Evolutionary conservation across 192 early-diverging fungal species (phyloP).

Genomic region (Chytriomyces sp.): DNA sequence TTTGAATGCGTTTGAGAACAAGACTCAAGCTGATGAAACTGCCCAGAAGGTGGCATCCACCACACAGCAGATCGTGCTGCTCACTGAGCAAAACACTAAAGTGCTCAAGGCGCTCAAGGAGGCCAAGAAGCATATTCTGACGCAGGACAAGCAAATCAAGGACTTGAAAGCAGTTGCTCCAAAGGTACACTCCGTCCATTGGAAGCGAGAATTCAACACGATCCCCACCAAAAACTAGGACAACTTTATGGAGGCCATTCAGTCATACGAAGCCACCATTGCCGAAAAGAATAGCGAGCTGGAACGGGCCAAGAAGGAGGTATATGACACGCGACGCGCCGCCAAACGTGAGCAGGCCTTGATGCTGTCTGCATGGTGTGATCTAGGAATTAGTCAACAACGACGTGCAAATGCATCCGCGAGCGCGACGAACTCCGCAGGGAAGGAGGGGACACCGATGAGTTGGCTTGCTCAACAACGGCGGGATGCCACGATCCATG

Average conservation of each 20-base stretch:
- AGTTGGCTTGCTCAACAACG: constrained; percentile 78
- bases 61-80: constrained; percentile 47
- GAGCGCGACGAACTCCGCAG: constrained; percentile 11
- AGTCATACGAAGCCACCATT: constrained; percentile 35
- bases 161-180: constrained; percentile 30
- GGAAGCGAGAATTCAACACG: too few species aligned
- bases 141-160: constrained; percentile 51
- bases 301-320: constrained; percentile 55
- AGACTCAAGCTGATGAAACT: constrained; percentile 45
- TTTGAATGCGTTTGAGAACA: constrained; percentile 50
- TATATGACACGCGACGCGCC: constrained; percentile 71
- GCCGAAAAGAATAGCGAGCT: constrained; percentile 43
- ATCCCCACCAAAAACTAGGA: too few species aligned
- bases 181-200: constrained; percentile 22
- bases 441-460: constrained; percentile 43
- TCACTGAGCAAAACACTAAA: constrained; percentile 47
- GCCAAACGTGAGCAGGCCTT: constrained; percentile 76
- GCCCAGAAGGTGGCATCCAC: constrained; percentile 44
- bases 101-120: constrained; percentile 49
- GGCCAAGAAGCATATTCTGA: constrained; percentile 53
- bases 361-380: constrained; percentile 82
- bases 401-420: constrained; percentile 45
- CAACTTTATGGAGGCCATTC: constrained; percentile 53
- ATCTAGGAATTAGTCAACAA: constrained; percentile 55
- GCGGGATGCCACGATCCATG: constrained; percentile 29